A percentile compares a stretch with the other conserved stretches of the same genome.
phyloP scores from a whole-genome alignment of 805 yeast genomes.

The Peterozyma toletana region DNA sequence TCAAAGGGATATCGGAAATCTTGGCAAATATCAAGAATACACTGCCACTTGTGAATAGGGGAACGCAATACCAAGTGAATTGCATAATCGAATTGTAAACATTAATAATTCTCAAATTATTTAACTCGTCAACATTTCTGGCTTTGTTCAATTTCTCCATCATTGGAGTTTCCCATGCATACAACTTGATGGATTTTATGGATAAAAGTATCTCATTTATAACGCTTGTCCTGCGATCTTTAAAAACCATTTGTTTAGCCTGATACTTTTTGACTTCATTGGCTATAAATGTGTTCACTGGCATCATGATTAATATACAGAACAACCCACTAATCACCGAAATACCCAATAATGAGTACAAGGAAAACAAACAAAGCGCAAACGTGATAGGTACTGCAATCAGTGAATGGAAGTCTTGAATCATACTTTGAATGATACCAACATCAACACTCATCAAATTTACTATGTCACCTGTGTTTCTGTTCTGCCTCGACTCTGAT shows the following conservation, averaged over 20 bases:
- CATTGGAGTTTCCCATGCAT: constrained; percentile 68
- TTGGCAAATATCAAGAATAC: constrained; percentile 38
- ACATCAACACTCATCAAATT: constrained; percentile 64
- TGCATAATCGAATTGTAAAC: constrained; percentile 25
- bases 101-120: constrained; percentile 32
- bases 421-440: constrained; percentile 38
- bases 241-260: constrained; percentile 51
- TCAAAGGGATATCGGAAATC: constrained; percentile 31
- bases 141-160: constrained; percentile 38
- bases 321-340: constrained; percentile 54
- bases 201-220: constrained; percentile 51
- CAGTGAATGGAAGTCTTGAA: constrained; percentile 10
- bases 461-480: constrained; percentile 61
- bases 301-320: constrained; percentile 47
- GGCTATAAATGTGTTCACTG: constrained; percentile 43
- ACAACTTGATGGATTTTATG: constrained; percentile 57
- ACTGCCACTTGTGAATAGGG: constrained; percentile 42
- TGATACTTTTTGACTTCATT: constrained; percentile 34
- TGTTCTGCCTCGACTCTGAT: constrained; percentile 42
- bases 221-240: constrained; percentile 50
- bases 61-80: constrained; percentile 44
- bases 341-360: constrained; percentile 49
- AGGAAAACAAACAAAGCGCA: constrained; percentile 34
- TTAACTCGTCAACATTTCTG: constrained; percentile 52
- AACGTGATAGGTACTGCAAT: constrained; percentile 40